These are phyloP conservation scores for Tylopilus subfusipes DNA, from an alignment of 768 basidiomycete species.

Conservation along the genomic window DNA sequence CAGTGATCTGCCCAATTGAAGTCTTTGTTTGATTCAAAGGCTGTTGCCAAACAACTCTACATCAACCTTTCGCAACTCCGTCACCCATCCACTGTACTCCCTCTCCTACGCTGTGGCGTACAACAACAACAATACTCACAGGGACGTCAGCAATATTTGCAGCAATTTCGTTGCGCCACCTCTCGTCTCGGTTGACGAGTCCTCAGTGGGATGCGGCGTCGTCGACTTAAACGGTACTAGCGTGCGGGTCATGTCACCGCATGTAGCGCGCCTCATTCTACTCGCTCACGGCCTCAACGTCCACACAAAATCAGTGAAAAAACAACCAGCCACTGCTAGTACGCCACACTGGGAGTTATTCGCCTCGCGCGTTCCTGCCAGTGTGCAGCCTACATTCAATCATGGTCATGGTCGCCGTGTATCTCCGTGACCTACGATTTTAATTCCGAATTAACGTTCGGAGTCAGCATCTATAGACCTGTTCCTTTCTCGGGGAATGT, in stretches of 20 bases:
- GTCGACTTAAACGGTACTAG: background rate
- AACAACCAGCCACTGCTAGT: background rate
- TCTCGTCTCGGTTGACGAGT: background rate
- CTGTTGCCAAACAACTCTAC: conserved; percentile 27
- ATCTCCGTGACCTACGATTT: background rate
- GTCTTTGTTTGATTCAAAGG: conserved; percentile 27
- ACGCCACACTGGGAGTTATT: conserved; percentile 1
- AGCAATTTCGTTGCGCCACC: background rate
- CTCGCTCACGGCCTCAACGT: background rate
- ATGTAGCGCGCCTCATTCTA: background rate
- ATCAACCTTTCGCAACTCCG: background rate
- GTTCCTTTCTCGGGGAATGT: no score
- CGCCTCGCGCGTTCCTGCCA: background rate
- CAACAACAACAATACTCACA: background rate
- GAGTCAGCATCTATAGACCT: no score
- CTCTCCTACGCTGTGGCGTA: background rate
- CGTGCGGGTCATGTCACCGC: background rate
- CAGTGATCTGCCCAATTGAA: background rate
- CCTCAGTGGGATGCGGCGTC: no score
- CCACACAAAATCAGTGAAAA: background rate
- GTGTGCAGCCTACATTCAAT: background rate
- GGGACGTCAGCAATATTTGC: background rate
- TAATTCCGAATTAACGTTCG: background rate
- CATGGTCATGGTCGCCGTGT: background rate
- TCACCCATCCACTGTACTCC: background rate